A percentile compares a stretch with the other conserved stretches of the same genome.
phyloP scores from a whole-genome alignment of 1,139 yeast genomes.

The Kodamaea sp. region DNA sequence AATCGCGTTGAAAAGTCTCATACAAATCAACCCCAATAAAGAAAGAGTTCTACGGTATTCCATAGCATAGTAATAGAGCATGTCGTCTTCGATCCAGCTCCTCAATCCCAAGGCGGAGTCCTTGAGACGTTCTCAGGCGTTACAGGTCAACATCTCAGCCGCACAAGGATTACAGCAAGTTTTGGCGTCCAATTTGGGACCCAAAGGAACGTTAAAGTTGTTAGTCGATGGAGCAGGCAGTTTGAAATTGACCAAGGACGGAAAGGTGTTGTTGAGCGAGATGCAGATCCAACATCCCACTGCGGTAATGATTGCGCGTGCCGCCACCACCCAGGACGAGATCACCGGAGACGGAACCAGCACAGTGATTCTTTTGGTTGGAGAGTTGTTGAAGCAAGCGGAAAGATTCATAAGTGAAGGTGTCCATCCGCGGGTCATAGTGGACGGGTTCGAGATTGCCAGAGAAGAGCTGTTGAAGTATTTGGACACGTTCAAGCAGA shows the following conservation, averaged over 20 bases:
- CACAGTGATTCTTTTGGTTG: slow-evolving; percentile 92
- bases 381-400: slow-evolving; percentile 92
- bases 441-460: slow-evolving; percentile 94
- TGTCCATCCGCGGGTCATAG: slow-evolving; percentile 90
- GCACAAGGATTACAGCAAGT: slow-evolving; percentile 97
- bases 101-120: slow-evolving; percentile 97
- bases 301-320: slow-evolving; percentile 97
- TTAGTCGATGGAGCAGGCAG: slow-evolving; percentile 96
- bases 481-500: slow-evolving; percentile 62
- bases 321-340: slow-evolving; percentile 98
- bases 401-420: slow-evolving; percentile 92
- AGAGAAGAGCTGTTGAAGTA: slow-evolving; percentile 71
- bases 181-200: slow-evolving; percentile 88
- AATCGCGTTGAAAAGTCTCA: slow-evolving; percentile 11
- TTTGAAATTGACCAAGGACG: slow-evolving; percentile 94
- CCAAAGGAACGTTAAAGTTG: slow-evolving; percentile 95
- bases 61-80: slow-evolving; percentile 11
- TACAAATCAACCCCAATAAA: slow-evolving; percentile 2
- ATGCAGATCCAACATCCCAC: slow-evolving; percentile 99
- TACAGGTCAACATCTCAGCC: slow-evolving; percentile 91
- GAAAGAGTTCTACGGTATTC: not conserved
- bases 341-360: slow-evolving; percentile 99
- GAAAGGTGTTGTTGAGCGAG: slow-evolving; percentile 87
- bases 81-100: slow-evolving; percentile 75
- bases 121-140: slow-evolving; percentile 88